Conservation (phyloP, 805 yeast species). For the Nakazawaea sp. region DNA sequence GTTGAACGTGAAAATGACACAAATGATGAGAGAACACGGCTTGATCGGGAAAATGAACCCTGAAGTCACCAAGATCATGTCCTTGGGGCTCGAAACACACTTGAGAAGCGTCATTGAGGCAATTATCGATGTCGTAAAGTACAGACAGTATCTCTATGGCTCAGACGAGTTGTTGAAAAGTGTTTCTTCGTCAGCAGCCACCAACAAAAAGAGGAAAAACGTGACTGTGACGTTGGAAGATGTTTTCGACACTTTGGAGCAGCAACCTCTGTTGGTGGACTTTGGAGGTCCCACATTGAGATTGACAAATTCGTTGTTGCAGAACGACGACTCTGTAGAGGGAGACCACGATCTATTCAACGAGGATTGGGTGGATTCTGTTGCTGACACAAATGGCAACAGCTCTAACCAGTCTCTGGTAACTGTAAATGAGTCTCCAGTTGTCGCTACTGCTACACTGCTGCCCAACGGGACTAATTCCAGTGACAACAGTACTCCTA, state of each 20-base stretch:
- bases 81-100: constrained; percentile 78
- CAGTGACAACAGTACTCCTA: not conserved
- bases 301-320: constrained; percentile 39
- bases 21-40: constrained; percentile 87
- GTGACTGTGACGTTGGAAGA: constrained; percentile 59
- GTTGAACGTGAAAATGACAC: constrained; percentile 62
- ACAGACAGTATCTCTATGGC: constrained; percentile 42
- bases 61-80: constrained; percentile 70
- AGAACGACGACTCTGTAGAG: constrained; percentile 44
- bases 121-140: constrained; percentile 65
- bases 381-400: no score
- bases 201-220: constrained; percentile 17
- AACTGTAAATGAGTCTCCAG: no score
- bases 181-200: constrained; percentile 11
- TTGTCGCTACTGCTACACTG: no score
- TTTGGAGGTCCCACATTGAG: constrained; percentile 55
- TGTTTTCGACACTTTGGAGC: constrained; percentile 52
- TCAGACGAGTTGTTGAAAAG: constrained; percentile 20
- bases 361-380: no score
- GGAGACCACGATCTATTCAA: not conserved
- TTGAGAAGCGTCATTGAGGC: constrained; percentile 67
- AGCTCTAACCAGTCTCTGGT: no score
- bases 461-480: not conserved
- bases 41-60: constrained; percentile 72
- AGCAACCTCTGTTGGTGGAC: constrained; percentile 63